Conservation (phyloP, 2,329 filamentous ascomycete species). For the Ceratocystis huliohia region DNA sequence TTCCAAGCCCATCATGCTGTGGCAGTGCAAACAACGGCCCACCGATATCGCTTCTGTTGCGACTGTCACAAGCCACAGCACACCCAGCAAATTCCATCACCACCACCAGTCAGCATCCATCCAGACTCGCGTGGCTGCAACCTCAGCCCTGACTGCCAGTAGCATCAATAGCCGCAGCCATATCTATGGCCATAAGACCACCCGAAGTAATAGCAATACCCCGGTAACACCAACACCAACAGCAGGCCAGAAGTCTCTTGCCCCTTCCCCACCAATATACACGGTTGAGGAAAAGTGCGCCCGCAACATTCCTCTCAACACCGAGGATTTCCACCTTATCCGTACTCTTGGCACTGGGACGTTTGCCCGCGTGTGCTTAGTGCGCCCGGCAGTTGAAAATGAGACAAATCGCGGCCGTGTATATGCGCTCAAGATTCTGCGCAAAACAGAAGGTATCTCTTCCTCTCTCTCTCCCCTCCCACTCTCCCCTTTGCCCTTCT, state of each 20-base stretch:
- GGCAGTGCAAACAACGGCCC: constrained; percentile 17
- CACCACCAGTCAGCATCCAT: not conserved
- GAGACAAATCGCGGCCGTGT: constrained; percentile 49
- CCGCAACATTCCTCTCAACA: constrained; percentile 24
- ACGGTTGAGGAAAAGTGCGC: constrained; percentile 19
- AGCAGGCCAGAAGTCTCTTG: not conserved
- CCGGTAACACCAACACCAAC: not conserved
- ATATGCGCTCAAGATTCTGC: constrained; percentile 71
- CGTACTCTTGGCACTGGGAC: constrained; percentile 69
- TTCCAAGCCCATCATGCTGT: constrained; percentile 13
- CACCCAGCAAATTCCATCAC: constrained; percentile 4
- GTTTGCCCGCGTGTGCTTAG: constrained; percentile 72
- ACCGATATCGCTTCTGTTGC: not conserved
- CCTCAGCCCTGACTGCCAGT: not conserved
- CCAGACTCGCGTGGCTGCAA: not conserved
- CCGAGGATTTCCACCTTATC: constrained; percentile 56
- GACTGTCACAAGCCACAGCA: constrained; percentile 1
- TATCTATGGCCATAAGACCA: not conserved
- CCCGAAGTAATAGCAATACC: not conserved
- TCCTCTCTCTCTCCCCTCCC: constrained; percentile 28
- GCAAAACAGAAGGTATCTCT: constrained; percentile 42
- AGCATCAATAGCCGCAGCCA: not conserved
- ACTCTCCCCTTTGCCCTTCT: not conserved
- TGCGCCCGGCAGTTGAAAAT: constrained; percentile 46
- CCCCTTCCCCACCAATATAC: not conserved